These are phyloP conservation scores for Orbilia brochopaga DNA, from an alignment of 2,329 filamentous ascomycete genomes.

Conservation along the genomic window DNA sequence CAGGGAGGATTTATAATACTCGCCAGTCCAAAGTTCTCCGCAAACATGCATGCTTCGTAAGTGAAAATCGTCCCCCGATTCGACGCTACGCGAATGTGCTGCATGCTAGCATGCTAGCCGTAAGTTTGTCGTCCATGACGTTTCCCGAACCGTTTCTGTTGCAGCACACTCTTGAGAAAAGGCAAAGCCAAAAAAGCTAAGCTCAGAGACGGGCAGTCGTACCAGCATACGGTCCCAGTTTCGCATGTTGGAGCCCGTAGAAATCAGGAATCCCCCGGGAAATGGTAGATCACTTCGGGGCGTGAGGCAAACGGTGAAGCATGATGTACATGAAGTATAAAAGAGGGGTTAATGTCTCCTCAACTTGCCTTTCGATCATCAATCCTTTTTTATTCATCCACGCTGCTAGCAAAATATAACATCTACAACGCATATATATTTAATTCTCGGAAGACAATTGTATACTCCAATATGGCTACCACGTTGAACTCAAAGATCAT, in stretches of 20 bases:
- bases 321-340: constrained; percentile 25
- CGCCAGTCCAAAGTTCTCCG: too few species aligned
- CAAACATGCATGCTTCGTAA: background rate
- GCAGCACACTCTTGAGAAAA: constrained; percentile 45
- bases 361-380: constrained; percentile 4
- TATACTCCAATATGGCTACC: background rate
- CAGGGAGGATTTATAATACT: background rate
- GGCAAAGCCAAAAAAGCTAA: constrained; percentile 10
- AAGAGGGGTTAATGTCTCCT: background rate
- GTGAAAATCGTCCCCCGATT: constrained; percentile 19
- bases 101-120: constrained; percentile 10
- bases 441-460: background rate
- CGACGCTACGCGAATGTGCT: background rate
- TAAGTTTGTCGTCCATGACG: constrained; percentile 35
- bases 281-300: constrained; percentile 18
- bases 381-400: background rate
- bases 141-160: constrained; percentile 41
- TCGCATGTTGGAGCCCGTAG: constrained; percentile 33
- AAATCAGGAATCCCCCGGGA: constrained; percentile 35
- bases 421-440: constrained; percentile 22
- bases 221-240: constrained; percentile 7
- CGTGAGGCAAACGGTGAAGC: constrained; percentile 8
- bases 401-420: constrained; percentile 11
- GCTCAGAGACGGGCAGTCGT: constrained; percentile 2
- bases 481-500: constrained; percentile 26